Percentiles rank a stretch among this genome's conserved stretches.
Evolutionary conservation across 2,329 filamentous ascomycete species (phyloP).

Genomic region (Leptographium procerum): DNA sequence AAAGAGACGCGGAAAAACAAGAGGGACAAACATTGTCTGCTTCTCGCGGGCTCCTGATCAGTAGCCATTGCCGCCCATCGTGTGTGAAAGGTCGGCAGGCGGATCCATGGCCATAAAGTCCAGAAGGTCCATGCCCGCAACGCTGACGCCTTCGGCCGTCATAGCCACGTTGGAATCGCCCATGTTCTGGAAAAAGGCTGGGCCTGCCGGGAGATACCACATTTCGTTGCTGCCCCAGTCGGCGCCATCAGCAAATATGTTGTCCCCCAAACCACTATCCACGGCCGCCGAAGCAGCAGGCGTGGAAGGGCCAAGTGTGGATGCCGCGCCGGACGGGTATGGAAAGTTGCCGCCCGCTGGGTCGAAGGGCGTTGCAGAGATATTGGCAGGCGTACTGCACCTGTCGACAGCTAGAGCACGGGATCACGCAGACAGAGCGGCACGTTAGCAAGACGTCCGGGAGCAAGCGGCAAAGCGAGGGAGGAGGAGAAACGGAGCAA

Average conservation of each 20-base stretch:
- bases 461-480: not conserved
- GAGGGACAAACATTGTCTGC: not conserved
- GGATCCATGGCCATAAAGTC: constrained; percentile 57
- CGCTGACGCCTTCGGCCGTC: constrained; percentile 56
- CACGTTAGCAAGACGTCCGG: not conserved
- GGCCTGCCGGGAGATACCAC: constrained; percentile 55
- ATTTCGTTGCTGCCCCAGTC: constrained; percentile 51
- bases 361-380: constrained; percentile 54
- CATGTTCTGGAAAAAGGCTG: constrained; percentile 55
- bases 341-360: constrained; percentile 42
- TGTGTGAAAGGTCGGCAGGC: not conserved
- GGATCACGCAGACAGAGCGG: not conserved
- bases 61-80: constrained; percentile 3
- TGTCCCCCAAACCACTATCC: constrained; percentile 18
- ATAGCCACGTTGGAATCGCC: constrained; percentile 50
- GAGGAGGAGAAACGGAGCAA: not conserved
- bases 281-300: constrained; percentile 24
- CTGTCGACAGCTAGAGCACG: constrained; percentile 19
- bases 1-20: not conserved
- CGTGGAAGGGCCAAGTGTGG: constrained; percentile 38
- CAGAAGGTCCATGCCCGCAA: constrained; percentile 54
- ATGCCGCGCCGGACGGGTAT: constrained; percentile 34
- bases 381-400: constrained; percentile 35
- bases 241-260: constrained; percentile 30
- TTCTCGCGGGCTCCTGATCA: too few relatives aligned